Evolutionary conservation across 768 basidiomycete genomes (phyloP).

Genomic region (Sarcomyxa edulis): DNA sequence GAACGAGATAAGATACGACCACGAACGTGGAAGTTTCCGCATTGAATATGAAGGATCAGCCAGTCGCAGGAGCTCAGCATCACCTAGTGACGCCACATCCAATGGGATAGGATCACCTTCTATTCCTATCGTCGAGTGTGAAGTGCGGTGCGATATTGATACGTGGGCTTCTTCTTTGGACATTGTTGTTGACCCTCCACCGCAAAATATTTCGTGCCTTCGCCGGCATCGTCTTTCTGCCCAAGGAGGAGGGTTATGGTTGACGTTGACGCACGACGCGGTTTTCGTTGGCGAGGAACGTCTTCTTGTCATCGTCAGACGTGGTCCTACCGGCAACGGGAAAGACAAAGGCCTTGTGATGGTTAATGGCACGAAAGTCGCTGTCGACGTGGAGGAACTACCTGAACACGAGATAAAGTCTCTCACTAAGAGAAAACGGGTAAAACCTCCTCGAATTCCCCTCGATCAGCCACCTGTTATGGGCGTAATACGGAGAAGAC

Average conservation of each 20-base stretch:
- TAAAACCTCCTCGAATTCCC: slow-evolving; percentile 82
- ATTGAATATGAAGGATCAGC: slow-evolving; percentile 77
- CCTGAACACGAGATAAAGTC: slow-evolving; percentile 82
- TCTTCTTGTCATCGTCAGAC: slow-evolving; percentile 67
- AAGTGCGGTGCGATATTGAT: slow-evolving; percentile 88
- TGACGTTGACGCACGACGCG: slow-evolving; percentile 85
- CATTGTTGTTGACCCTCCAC: slow-evolving; percentile 90
- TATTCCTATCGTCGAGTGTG: slow-evolving; percentile 71
- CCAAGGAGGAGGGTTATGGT: slow-evolving; percentile 91
- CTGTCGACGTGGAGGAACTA: slow-evolving; percentile 86
- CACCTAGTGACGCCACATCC: slow-evolving; percentile 12
- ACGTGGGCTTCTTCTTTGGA: slow-evolving; percentile 82
- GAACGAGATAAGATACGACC: slow-evolving; percentile 76
- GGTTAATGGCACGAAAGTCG: slow-evolving; percentile 83
- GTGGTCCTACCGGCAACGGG: slow-evolving; percentile 44
- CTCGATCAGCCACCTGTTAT: slow-evolving; percentile 90
- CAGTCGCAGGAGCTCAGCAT: slow-evolving; percentile 32
- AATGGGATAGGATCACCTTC: slow-evolving; percentile 23
- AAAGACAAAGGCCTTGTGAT: slow-evolving; percentile 81
- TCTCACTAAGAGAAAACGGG: slow-evolving; percentile 76
- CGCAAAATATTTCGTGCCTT: slow-evolving; percentile 75
- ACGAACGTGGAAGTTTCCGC: slow-evolving; percentile 75
- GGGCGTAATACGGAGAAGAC: slow-evolving; percentile 60
- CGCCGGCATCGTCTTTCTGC: slow-evolving; percentile 81
- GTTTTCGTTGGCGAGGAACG: slow-evolving; percentile 75